Base-by-base conservation (phyloP, 2,329 filamentous ascomycete species). In the Aspergillus costaricaensis region DNA sequence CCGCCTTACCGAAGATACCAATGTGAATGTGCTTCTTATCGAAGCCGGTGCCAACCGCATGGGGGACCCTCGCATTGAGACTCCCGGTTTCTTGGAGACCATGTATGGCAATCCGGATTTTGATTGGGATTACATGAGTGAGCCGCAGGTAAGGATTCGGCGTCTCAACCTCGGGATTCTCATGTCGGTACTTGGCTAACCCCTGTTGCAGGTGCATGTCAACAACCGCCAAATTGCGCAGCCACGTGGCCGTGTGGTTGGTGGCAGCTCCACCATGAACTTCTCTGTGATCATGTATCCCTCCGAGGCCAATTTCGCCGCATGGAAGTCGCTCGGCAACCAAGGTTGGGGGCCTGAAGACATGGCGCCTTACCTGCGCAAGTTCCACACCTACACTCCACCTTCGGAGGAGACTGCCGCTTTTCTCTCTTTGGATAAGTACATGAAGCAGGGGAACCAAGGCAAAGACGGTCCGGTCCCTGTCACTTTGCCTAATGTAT, bases 331-430 rank as follows among this genome's bases (percentile, higher is more conserved):
- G 2, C 66, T 84, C 0, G 82, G 80, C 0, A 81, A 81, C 50
- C 65, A 74, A 0, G 80, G 77, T 2, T 83, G 79, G 77, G 72
- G 70, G 4, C 81, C 78, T 70, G 68, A 77, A 2, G 73, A 72
- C 32, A 70, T 85, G 21, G 67, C 81, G 1, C 81, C 79, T 0
- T 85, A 84, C 62, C 83, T 84, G 62, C 72, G 74, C 27, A 84
- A 84, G 71, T 74, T 78, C 19, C 61, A 65, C 51, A 66, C 61
- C 9, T 64, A 63, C 32, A 51, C 56, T 14, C 50, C 79, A 8
- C 68, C 72, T 15, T 75, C 73, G 4, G 67, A 70, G 14, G 47
- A 47, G 0, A 66, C 62, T 1, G 55, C 54, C 1, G 48, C 58
- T 2, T 44, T 67, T 2, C 57, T 71, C 3, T 54, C 41, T 6